A percentile compares a stretch with the other conserved stretches of the same genome.
These are phyloP conservation scores for Sodiomyces alkalinus DNA, from an alignment of 2,329 filamentous ascomycete genomes.

Conservation along the genomic window DNA sequence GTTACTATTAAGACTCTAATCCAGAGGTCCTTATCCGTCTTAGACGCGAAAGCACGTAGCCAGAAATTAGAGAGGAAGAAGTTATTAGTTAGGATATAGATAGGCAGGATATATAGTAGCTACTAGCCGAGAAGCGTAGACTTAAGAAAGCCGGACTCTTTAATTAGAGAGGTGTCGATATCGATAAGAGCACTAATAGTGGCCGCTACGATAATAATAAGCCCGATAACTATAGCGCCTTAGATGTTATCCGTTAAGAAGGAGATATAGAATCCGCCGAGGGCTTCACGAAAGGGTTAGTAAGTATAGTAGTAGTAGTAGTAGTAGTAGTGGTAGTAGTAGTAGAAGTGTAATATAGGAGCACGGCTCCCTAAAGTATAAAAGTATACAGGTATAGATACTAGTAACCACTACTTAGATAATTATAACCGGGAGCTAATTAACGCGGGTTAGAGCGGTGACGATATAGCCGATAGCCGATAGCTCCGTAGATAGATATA, in stretches of 20 bases:
- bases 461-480: slow-evolving; percentile 71
- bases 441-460: slow-evolving; percentile 55
- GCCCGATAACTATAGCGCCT: slow-evolving; percentile 58
- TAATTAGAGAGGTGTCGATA: slow-evolving; percentile 54
- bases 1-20: slow-evolving; percentile 58
- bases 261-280: slow-evolving; percentile 72
- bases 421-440: slow-evolving; percentile 61
- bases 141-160: slow-evolving; percentile 53
- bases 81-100: slow-evolving; percentile 70
- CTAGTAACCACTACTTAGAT: slow-evolving; percentile 66
- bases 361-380: not conserved
- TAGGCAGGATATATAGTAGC: slow-evolving; percentile 68
- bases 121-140: slow-evolving; percentile 66
- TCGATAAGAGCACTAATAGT: slow-evolving; percentile 62
- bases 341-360: not conserved
- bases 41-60: slow-evolving; percentile 70
- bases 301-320: no score
- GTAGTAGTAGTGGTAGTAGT: no score
- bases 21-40: slow-evolving; percentile 63
- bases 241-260: slow-evolving; percentile 76
- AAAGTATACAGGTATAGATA: slow-evolving; percentile 58
- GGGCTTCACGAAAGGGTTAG: slow-evolving; percentile 28
- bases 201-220: slow-evolving; percentile 63
- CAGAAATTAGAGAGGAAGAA: slow-evolving; percentile 78
- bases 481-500: slow-evolving; percentile 78